Percentiles rank a stretch among this genome's conserved stretches.
phyloP scores from a whole-genome alignment of 2,329 filamentous ascomycete species.

The Cladophialophora psammophila region DNA sequence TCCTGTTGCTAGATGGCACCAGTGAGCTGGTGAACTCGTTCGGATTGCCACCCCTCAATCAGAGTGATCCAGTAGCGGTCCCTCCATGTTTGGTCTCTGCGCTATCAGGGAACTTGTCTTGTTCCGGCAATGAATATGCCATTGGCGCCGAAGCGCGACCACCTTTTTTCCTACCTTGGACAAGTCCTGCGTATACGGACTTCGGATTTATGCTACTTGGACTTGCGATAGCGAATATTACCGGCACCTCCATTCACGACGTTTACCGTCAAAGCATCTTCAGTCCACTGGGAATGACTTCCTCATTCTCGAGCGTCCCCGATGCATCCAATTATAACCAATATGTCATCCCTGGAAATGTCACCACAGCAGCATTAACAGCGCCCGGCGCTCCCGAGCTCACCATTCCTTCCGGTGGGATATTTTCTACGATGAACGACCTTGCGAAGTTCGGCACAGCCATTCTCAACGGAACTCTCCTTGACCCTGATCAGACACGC shows the following conservation, averaged over 20 bases:
- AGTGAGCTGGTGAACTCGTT: background rate
- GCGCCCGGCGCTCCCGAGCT: conserved; percentile 21
- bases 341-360: conserved; percentile 36
- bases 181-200: conserved; percentile 60
- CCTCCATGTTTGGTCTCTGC: conserved; percentile 36
- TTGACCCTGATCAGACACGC: conserved; percentile 46
- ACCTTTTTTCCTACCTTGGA: conserved; percentile 55
- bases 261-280: conserved; percentile 53
- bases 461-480: conserved; percentile 47
- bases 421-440: conserved; percentile 49
- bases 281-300: conserved; percentile 52
- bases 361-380: conserved; percentile 1
- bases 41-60: conserved; percentile 14
- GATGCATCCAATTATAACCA: conserved; percentile 36
- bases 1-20: background rate
- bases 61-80: conserved; percentile 11
- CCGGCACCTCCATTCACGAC: conserved; percentile 50
- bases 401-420: conserved; percentile 32
- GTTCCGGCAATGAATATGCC: conserved; percentile 33
- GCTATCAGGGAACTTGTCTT: conserved; percentile 1
- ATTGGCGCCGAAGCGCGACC: conserved; percentile 44
- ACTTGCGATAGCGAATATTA: conserved; percentile 55
- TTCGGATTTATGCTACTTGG: conserved; percentile 56
- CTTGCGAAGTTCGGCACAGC: conserved; percentile 46
- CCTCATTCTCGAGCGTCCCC: conserved; percentile 49